These are phyloP conservation scores for Penicillium nordicum DNA, from an alignment of 2,329 filamentous ascomycete genomes.

Conservation along the genomic window DNA sequence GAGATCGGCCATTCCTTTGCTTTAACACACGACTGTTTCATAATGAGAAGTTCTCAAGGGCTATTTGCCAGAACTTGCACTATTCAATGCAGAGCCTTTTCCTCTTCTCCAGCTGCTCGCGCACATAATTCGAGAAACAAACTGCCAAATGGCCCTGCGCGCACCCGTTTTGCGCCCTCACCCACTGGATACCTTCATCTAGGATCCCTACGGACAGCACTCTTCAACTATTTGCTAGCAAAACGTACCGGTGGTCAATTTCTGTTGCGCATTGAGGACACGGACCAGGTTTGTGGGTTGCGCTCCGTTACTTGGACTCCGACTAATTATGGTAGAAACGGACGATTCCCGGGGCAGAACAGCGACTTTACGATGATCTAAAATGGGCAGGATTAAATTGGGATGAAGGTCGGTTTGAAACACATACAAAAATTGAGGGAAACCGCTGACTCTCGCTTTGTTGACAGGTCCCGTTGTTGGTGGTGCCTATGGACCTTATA, in stretches of 20 bases:
- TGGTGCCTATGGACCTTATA: conserved; percentile 80
- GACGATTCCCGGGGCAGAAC: conserved; percentile 74
- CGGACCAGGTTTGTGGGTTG: conserved; percentile 68
- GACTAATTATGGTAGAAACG: conserved; percentile 61
- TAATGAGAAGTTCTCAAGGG: conserved; percentile 31
- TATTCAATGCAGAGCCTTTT: conserved; percentile 33
- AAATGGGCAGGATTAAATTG: conserved; percentile 85
- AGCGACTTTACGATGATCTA: conserved; percentile 72
- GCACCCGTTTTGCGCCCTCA: conserved; percentile 90
- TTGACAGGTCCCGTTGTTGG: conserved; percentile 69
- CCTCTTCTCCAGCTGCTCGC: conserved; percentile 28
- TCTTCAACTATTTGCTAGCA: conserved; percentile 95
- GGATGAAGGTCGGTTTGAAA: conserved; percentile 69
- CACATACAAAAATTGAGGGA: not conserved
- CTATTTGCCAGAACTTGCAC: conserved; percentile 35
- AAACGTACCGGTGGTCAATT: conserved; percentile 86
- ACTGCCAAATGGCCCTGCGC: conserved; percentile 55
- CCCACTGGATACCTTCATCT: conserved; percentile 92
- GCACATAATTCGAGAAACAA: conserved; percentile 34
- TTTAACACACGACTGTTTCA: not conserved
- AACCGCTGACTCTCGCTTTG: conserved; percentile 3
- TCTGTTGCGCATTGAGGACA: conserved; percentile 87
- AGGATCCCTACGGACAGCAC: conserved; percentile 82
- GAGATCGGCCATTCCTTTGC: not conserved
- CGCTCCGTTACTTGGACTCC: not conserved